Base-by-base conservation (phyloP, 768 basidiomycete species). In the Lactifluus pinguis region DNA sequence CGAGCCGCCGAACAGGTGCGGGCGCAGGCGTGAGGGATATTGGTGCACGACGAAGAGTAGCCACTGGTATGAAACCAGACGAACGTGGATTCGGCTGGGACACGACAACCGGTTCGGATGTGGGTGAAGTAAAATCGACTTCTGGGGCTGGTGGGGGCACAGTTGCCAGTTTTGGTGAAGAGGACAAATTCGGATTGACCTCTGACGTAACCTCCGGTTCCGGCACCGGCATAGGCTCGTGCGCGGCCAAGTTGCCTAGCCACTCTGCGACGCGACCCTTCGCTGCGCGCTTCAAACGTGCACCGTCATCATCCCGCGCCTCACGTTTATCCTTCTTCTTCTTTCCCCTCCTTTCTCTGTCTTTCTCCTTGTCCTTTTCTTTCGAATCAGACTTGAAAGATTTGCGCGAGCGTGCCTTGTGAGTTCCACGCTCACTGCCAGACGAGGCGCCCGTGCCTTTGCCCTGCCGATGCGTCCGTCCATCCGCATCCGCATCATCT, bases 261-360 rank as follows among this genome's bases (percentile, higher is more conserved):
- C 89, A 92, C 8, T 84, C 87, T 9, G 88, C 78, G n/a, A 92
- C 83, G 25, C 86, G 75, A 7, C 87, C 87, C 61, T 86, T 86
- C 10, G 83, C 82, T 6, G 82, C 76, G 54, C 74, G 71, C 49
- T 74, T 68, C 29, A 81, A 62, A 38, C 73, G 72, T 34, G 72
- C 69, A 29, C 77, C 78, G 15, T 73, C 69, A 38, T 73, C 74
- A 62, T 73, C 74, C 62, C 71, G 74, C 15, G 30, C 64, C 19
- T 60, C 63, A 34, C 57, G 30, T 57, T 47, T 62, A 25, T 36
- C 53, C 49, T 17, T 57, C 30, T 42, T 44, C 44, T 66, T 57
- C 56, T 68, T 69, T 55, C 63, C 68, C n/a, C 54, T 61, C 47
- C 65, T 69, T 55, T 66, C 71, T 47, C 70, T 68, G 25, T 69